These are phyloP conservation scores for Trichaptum fuscoviolaceum DNA, from an alignment of 768 basidiomycete species.

Conservation along the genomic window DNA sequence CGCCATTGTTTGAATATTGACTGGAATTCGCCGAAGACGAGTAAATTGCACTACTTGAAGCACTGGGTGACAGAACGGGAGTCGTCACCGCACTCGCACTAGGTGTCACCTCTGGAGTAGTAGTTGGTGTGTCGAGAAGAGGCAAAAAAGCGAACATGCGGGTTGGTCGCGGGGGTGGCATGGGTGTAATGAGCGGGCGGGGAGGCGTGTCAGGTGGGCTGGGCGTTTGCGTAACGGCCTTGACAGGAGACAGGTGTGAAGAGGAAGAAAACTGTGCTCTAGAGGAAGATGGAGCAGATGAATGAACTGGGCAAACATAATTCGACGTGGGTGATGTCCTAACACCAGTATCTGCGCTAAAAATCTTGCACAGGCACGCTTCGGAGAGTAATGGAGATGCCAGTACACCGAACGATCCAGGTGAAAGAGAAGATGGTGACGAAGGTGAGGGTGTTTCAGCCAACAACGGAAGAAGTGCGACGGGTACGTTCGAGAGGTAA, in stretches of 20 bases:
- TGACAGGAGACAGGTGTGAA: not conserved
- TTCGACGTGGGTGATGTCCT: not conserved
- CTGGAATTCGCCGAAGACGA: not conserved
- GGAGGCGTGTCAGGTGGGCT: conserved; percentile 1
- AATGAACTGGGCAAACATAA: not conserved
- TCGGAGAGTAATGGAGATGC: not conserved
- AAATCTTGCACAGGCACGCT: not conserved
- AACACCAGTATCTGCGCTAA: not conserved
- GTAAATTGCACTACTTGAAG: not conserved
- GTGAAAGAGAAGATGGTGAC: not conserved
- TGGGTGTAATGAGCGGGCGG: not conserved
- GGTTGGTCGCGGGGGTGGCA: not conserved
- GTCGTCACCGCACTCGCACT: not conserved
- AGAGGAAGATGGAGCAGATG: not conserved
- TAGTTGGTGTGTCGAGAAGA: not conserved
- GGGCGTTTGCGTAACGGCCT: not conserved
- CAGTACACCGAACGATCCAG: not conserved
- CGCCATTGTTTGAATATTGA: not conserved
- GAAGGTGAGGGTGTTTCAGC: not conserved
- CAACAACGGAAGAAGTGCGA: not conserved
- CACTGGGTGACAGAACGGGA: not conserved
- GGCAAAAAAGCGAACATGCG: conserved; percentile 1
- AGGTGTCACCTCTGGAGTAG: not conserved
- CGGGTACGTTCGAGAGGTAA: not conserved
- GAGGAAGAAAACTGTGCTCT: not conserved